Evolutionary conservation across 257 asterid genomes (phyloP), one percentile per base, ranked within the genome.

Genomic region (Petrea volubilis): DNA sequence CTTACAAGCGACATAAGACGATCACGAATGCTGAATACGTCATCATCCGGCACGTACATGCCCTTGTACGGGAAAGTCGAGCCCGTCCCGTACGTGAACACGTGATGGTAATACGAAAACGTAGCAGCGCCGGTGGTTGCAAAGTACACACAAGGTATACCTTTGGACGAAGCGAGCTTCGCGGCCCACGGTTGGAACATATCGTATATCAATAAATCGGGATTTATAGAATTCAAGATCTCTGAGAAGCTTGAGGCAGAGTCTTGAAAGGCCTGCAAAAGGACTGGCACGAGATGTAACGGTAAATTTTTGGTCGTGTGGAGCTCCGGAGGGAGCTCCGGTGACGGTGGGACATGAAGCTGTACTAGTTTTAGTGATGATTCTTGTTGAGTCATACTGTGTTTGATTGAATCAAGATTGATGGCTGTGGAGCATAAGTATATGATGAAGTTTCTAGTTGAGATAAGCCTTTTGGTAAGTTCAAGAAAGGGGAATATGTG

Each of bases 401-500:
- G 6, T 44, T 47, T 73, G 61, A 74, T 70, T 2, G 81, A 71
- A 21, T 12, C 44, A 43, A 80, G 78, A 28, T 67, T 80, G 31
- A 72, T n/a, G 1, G 73, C 20, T 2, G 84, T 71, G 7, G 84
- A 75, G 36, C 84, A 80, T 2, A 80, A n/a, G 20, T 65, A 62
- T 2, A 75, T 27, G 46, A 11, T 5, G 40, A 82, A 78, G 67
- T 78, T 80, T 72, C 40, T 71, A 7, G 52, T 15, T 24, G 83
- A 29, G 58, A n/a, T n/a, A n/a, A 85, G 86, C 21, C 23, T 74
- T 70, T 78, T 83, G 50, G 91, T 80, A 2, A 83, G 77, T 60
- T 85, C 79, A 20, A 81, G 73, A 41, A 60, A 81, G 18, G 89
- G 85, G 11, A 18, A 41, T 60, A 79, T 71, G 61, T 81, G 89